Conservation (phyloP, 371 early-diverging fungal species). For the Mortierella sp. region DNA sequence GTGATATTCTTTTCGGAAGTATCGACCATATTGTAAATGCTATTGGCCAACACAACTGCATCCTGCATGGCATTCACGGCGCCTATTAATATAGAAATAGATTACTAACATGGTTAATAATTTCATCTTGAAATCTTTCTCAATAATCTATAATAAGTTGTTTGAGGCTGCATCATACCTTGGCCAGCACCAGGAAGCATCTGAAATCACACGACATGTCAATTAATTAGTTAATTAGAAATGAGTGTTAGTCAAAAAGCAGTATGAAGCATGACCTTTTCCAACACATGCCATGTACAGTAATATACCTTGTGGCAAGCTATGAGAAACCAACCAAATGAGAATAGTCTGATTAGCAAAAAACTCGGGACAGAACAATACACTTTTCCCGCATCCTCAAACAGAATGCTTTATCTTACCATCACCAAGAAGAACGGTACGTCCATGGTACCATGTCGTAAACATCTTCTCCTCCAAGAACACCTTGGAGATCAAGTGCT, state of each 20-base stretch:
- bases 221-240: not conserved
- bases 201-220: not conserved
- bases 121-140: too few relatives aligned
- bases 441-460: slow-evolving; percentile 29
- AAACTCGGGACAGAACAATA: not conserved
- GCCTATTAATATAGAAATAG: slow-evolving; percentile 1
- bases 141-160: not conserved
- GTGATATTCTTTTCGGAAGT: not conserved
- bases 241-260: not conserved
- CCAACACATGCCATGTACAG: not conserved
- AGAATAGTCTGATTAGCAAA: not conserved
- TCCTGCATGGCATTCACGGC: slow-evolving; percentile 47
- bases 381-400: too few relatives aligned
- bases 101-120: not conserved
- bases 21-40: slow-evolving; percentile 19
- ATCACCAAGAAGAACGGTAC: slow-evolving; percentile 39
- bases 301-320: slow-evolving; percentile 37
- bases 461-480: slow-evolving; percentile 41
- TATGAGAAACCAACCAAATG: not conserved
- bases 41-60: slow-evolving; percentile 35
- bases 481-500: slow-evolving; percentile 24
- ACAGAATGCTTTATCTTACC: slow-evolving; percentile 10
- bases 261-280: not conserved
- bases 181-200: slow-evolving; percentile 18
- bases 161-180: slow-evolving; percentile 6